Evolutionary conservation across 1,139 yeast genomes (phyloP).

Genomic region (Scheffersomyces parashehatae): DNA sequence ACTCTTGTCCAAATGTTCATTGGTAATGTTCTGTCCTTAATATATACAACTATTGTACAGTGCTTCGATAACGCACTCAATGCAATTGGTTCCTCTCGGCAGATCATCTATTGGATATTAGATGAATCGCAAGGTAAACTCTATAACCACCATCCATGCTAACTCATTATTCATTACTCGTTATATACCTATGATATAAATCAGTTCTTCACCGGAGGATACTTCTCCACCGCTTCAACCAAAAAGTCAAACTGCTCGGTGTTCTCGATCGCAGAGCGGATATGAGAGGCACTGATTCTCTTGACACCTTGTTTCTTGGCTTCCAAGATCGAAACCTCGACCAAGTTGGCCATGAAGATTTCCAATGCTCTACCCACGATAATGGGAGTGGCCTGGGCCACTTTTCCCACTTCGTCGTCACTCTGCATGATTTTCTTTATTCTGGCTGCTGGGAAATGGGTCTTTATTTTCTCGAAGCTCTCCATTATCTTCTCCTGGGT

Average conservation of each 20-base stretch:
- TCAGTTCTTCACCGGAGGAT: constrained; percentile 42
- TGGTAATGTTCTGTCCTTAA: too few relatives aligned
- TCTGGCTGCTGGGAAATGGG: constrained; percentile 96
- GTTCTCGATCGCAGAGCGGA: constrained; percentile 78
- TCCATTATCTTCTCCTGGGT: constrained; percentile 32
- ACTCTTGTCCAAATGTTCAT: too few relatives aligned
- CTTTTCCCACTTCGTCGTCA: constrained; percentile 97
- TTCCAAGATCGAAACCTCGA: constrained; percentile 78
- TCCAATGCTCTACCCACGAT: constrained; percentile 95
- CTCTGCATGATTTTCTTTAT: constrained; percentile 96
- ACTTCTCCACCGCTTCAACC: constrained; percentile 70
- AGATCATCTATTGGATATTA: too few relatives aligned
- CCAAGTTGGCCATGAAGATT: constrained; percentile 85
- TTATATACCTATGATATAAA: too few relatives aligned
- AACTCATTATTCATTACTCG: too few relatives aligned
- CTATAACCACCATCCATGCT: too few relatives aligned
- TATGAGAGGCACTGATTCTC: constrained; percentile 80
- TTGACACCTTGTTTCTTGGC: constrained; percentile 77
- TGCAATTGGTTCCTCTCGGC: too few relatives aligned
- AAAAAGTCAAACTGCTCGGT: constrained; percentile 93
- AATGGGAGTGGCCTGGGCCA: constrained; percentile 97
- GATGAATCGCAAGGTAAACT: too few relatives aligned
- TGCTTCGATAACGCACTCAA: too few relatives aligned
- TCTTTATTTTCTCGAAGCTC: constrained; percentile 63
- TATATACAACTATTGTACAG: too few relatives aligned